Evolutionary conservation across 805 yeast genomes (phyloP).

Genomic region (Wickerhamomyces pijperi): DNA sequence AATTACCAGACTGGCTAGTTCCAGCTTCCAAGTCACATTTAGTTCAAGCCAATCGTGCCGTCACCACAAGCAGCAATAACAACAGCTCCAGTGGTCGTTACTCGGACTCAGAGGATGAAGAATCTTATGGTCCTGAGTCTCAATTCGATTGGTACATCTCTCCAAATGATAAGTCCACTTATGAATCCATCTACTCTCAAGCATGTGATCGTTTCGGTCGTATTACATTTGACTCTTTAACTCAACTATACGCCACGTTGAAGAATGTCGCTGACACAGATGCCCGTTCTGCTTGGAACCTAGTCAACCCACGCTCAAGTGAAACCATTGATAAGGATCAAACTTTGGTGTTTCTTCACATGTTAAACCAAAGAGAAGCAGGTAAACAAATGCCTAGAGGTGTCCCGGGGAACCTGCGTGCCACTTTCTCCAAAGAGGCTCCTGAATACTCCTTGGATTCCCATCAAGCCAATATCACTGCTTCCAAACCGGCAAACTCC

Average conservation of each 20-base stretch:
- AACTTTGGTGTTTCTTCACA: conserved; percentile 78
- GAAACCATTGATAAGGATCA: conserved; percentile 92
- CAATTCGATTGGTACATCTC: conserved; percentile 92
- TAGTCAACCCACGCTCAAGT: conserved; percentile 82
- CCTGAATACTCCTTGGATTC: conserved; percentile 63
- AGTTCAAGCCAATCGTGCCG: conserved; percentile 71
- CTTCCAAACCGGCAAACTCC: conserved; percentile 10
- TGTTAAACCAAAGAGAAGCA: conserved; percentile 78
- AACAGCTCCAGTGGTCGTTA: conserved; percentile 19
- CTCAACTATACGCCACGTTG: conserved; percentile 58
- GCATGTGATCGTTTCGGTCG: conserved; percentile 74
- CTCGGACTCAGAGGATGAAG: conserved; percentile 49
- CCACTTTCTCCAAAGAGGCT: conserved; percentile 78
- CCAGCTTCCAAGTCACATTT: conserved; percentile 84
- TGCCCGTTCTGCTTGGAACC: conserved; percentile 84
- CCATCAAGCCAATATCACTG: conserved; percentile 30
- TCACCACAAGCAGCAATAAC: conserved; percentile 9
- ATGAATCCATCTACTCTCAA: conserved; percentile 66
- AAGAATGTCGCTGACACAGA: conserved; percentile 73
- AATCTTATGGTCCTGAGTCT: conserved; percentile 11
- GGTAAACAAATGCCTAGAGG: conserved; percentile 81
- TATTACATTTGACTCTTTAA: conserved; percentile 60
- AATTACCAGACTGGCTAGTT: conserved; percentile 83
- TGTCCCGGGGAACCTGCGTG: conserved; percentile 89
- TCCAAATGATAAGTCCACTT: conserved; percentile 70